phyloP scores from a whole-genome alignment of 2,329 filamentous ascomycete genomes.

The Colletotrichum ledebouriae region DNA sequence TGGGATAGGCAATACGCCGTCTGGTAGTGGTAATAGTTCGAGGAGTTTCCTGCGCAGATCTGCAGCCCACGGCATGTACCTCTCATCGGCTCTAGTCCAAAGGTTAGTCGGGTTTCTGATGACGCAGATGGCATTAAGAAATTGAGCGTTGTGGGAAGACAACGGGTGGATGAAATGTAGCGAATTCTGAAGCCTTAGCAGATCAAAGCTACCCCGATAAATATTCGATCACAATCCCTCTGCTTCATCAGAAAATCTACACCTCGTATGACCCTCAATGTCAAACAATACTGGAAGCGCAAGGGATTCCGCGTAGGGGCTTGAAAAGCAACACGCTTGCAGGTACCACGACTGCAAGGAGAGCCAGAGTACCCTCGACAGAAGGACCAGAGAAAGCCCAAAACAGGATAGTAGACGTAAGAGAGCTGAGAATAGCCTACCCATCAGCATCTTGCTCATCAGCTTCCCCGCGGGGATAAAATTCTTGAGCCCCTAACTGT shows the following conservation, averaged over 20 bases:
- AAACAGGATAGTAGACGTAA: not conserved
- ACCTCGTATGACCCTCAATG: too few relatives aligned
- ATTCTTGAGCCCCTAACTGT: conserved; percentile 84
- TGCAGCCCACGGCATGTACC: conserved; percentile 82
- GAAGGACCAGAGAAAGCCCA: too few relatives aligned
- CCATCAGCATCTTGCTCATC: conserved; percentile 96
- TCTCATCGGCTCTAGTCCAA: conserved; percentile 77
- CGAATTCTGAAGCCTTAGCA: not conserved
- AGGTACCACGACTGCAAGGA: too few relatives aligned
- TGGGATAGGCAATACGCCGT: conserved; percentile 77
- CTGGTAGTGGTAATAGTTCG: conserved; percentile 76
- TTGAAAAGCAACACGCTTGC: not conserved
- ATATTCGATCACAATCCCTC: too few relatives aligned
- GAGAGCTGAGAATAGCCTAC: conserved; percentile 60
- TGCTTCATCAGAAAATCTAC: too few relatives aligned
- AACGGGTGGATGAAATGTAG: not conserved
- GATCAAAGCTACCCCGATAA: too few relatives aligned
- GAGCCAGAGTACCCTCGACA: too few relatives aligned
- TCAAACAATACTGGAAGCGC: too few relatives aligned
- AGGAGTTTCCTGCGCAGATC: conserved; percentile 76
- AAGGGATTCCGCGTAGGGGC: not conserved
- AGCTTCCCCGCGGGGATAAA: conserved; percentile 85
- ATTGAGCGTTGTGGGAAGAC: too few relatives aligned
- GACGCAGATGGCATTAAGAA: too few relatives aligned
- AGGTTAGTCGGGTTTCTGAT: not conserved